phyloP scores from a whole-genome alignment of 2,329 filamentous ascomycete genomes.

The Claviceps arundinis region DNA sequence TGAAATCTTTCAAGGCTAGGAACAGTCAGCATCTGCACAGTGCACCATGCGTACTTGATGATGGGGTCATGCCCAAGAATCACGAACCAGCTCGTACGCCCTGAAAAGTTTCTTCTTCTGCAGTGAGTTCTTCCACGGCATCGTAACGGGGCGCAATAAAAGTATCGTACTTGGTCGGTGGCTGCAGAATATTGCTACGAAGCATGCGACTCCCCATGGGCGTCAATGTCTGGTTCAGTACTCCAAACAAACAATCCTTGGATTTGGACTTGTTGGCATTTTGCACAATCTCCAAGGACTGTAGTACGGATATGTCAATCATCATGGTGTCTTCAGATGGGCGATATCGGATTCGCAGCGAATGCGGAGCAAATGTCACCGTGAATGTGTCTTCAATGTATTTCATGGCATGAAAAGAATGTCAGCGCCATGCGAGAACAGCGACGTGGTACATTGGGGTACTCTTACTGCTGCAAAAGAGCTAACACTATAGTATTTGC shows the following conservation, averaged over 20 bases:
- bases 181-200: constrained; percentile 77
- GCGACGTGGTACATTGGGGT: not conserved
- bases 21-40: not conserved
- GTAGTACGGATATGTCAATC: constrained; percentile 81
- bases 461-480: constrained; percentile 68
- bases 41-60: no score
- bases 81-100: constrained; percentile 52
- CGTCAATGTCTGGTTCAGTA: constrained; percentile 74
- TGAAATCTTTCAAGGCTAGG: constrained; percentile 55
- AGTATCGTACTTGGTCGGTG: constrained; percentile 53
- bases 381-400: constrained; percentile 62
- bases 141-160: constrained; percentile 65
- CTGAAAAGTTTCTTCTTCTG: constrained; percentile 75
- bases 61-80: not conserved
- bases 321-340: constrained; percentile 89
- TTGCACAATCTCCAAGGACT: constrained; percentile 79
- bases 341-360: constrained; percentile 65
- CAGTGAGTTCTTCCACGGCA: constrained; percentile 68
- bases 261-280: constrained; percentile 70
- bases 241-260: constrained; percentile 67
- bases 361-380: constrained; percentile 33
- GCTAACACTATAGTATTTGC: constrained; percentile 78
- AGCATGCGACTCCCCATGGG: constrained; percentile 81
- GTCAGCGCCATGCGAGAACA: constrained; percentile 3
- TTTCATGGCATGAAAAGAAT: constrained; percentile 51